These are phyloP conservation scores for Nicotiana sylvestris DNA, from an alignment of 257 asterid genomes.

Conservation along the genomic window DNA sequence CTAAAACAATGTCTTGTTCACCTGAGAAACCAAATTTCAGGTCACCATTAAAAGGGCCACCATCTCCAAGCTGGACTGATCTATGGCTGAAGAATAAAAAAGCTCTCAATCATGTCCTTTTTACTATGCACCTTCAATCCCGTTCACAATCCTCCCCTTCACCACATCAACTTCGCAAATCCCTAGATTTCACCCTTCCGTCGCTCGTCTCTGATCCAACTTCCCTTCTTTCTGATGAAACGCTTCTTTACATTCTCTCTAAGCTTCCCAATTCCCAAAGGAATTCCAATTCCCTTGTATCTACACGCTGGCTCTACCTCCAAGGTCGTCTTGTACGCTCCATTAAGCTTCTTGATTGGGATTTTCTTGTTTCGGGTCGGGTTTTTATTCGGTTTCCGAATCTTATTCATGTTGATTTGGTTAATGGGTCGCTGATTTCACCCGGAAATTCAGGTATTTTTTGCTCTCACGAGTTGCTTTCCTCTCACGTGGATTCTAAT, in stretches of 20 bases:
- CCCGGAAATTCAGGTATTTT: constrained; percentile 42
- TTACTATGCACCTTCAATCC: constrained; percentile 57
- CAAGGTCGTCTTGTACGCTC: constrained; percentile 81
- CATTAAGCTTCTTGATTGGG: constrained; percentile 74
- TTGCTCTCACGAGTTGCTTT: constrained; percentile 34
- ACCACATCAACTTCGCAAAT: constrained; percentile 23
- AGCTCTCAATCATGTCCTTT: constrained; percentile 51
- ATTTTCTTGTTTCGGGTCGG: constrained; percentile 64
- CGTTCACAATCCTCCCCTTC: constrained; percentile 18
- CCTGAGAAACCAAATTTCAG: constrained; percentile 40
- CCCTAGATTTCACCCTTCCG: constrained; percentile 35
- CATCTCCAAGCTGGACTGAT: constrained; percentile 17
- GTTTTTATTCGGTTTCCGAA: constrained; percentile 70
- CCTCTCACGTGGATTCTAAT: constrained; percentile 39
- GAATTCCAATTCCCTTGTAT: constrained; percentile 54
- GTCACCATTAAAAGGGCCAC: constrained; percentile 31
- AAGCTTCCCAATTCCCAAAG: constrained; percentile 55
- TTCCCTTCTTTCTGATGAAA: constrained; percentile 67
- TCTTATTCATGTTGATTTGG: constrained; percentile 56
- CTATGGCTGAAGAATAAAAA: constrained; percentile 60
- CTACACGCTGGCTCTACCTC: constrained; percentile 74
- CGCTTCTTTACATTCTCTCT: constrained; percentile 55
- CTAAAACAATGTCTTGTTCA: constrained; percentile 40
- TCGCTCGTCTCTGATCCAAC: constrained; percentile 49
- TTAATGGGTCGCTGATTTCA: constrained; percentile 40